phyloP scores from a whole-genome alignment of 148 eudicot species.

The Amaranthus hypochondriacus region DNA sequence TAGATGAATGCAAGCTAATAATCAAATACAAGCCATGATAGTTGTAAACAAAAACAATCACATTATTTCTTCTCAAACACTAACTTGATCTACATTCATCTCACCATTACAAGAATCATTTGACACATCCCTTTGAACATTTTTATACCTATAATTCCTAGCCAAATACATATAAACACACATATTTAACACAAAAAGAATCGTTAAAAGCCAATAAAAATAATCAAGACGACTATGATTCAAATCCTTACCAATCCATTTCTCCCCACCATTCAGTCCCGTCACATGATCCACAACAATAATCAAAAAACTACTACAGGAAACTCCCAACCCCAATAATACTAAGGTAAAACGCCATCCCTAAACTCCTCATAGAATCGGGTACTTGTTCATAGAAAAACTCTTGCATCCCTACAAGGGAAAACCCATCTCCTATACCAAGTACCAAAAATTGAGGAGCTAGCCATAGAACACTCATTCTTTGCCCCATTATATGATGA shows the following conservation, averaged over 20 bases:
- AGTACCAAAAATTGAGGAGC: conserved; percentile 52
- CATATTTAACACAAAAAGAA: conserved; percentile 27
- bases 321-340: conserved; percentile 51
- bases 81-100: neutral
- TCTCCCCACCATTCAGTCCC: conserved; percentile 27
- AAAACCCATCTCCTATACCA: conserved; percentile 53
- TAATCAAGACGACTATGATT: conserved; percentile 38
- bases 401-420: conserved; percentile 65
- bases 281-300: conserved; percentile 33
- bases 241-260: conserved; percentile 50
- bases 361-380: conserved; percentile 62
- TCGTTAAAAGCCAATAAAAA: conserved; percentile 41
- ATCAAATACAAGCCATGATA: no score
- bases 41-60: no score
- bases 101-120: neutral
- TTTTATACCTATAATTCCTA: conserved; percentile 39
- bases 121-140: conserved; percentile 24
- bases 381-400: conserved; percentile 69
- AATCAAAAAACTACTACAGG: conserved; percentile 43
- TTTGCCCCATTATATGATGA: conserved; percentile 17
- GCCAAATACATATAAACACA: conserved; percentile 31
- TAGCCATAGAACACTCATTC: conserved; percentile 52
- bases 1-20: no score
- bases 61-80: no score
- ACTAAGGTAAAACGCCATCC: conserved; percentile 55